Evolutionary conservation across 2,329 filamentous ascomycete genomes (phyloP).

Genomic region (Aspergillus sojae): DNA sequence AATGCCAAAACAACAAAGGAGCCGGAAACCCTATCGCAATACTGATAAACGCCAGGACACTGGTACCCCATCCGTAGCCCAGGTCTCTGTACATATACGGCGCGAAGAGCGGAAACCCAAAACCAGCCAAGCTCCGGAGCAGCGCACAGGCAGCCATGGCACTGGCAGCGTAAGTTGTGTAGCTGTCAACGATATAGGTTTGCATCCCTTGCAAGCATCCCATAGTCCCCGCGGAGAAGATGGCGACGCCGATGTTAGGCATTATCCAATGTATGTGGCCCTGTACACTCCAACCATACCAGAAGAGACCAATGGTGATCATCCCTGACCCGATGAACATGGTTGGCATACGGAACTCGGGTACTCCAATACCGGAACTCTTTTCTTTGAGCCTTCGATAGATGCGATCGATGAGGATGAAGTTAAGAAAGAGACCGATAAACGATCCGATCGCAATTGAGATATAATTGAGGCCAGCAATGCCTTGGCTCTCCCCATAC

Average conservation of each 20-base stretch:
- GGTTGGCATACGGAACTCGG: constrained; percentile 66
- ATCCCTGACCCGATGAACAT: constrained; percentile 56
- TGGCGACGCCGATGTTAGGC: constrained; percentile 52
- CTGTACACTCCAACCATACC: constrained; percentile 60
- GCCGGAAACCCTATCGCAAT: constrained; percentile 42
- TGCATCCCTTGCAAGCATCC: constrained; percentile 34
- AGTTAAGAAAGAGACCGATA: constrained; percentile 52
- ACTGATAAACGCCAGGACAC: constrained; percentile 36
- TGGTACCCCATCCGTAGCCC: constrained; percentile 37
- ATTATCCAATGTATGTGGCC: constrained; percentile 55
- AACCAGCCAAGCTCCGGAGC: constrained; percentile 21
- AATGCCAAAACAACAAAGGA: constrained; percentile 51
- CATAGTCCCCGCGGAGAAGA: constrained; percentile 50
- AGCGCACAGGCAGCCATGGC: constrained; percentile 24
- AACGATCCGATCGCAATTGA: constrained; percentile 65
- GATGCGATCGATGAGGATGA: constrained; percentile 52
- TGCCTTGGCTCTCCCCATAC: constrained; percentile 59
- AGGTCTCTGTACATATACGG: constrained; percentile 35
- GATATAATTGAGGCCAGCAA: constrained; percentile 65
- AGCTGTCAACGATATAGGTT: constrained; percentile 41
- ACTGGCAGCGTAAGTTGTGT: constrained; percentile 29
- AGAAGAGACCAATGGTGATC: constrained; percentile 55
- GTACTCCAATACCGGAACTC: constrained; percentile 46
- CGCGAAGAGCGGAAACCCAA: constrained; percentile 39
- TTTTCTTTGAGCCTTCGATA: constrained; percentile 48